phyloP scores from a whole-genome alignment of 352 stramenopile species.

The Globisporangium nunn region DNA sequence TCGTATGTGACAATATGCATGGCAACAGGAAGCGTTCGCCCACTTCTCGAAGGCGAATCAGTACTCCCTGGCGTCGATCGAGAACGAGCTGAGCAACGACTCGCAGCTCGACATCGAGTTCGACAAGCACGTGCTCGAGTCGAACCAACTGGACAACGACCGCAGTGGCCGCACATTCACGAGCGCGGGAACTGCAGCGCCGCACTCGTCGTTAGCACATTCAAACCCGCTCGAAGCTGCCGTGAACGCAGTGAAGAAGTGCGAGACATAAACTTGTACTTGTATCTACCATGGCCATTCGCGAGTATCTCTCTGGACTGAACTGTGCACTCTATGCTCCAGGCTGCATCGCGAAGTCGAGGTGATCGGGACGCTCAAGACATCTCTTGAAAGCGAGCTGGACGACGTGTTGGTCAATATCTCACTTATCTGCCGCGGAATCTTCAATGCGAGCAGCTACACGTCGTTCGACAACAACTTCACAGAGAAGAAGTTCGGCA shows the following conservation, averaged over 20 bases:
- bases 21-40: conserved; percentile 36
- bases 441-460: conserved; percentile 68
- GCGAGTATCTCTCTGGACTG: neutral
- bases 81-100: conserved; percentile 65
- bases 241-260: conserved; percentile 68
- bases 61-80: conserved; percentile 59
- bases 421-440: conserved; percentile 57
- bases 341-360: conserved; percentile 74
- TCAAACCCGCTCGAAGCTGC: conserved; percentile 44
- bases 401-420: conserved; percentile 52
- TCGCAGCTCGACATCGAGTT: conserved; percentile 53
- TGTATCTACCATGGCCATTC: too few species aligned
- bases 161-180: conserved; percentile 16
- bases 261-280: neutral
- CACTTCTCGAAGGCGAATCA: conserved; percentile 63
- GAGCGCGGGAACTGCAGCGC: conserved; percentile 4
- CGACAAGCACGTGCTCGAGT: conserved; percentile 39
- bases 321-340: neutral
- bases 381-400: conserved; percentile 56
- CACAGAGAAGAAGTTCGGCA: conserved; percentile 66
- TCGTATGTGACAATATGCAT: too few species aligned
- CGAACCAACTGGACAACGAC: conserved; percentile 19
- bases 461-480: conserved; percentile 76
- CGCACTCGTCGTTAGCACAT: conserved; percentile 1
- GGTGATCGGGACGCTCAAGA: conserved; percentile 68